Percentiles rank a stretch among this genome's conserved stretches.
Conservation (phyloP, 306 rosid species). For the Castanea mollissima region DNA sequence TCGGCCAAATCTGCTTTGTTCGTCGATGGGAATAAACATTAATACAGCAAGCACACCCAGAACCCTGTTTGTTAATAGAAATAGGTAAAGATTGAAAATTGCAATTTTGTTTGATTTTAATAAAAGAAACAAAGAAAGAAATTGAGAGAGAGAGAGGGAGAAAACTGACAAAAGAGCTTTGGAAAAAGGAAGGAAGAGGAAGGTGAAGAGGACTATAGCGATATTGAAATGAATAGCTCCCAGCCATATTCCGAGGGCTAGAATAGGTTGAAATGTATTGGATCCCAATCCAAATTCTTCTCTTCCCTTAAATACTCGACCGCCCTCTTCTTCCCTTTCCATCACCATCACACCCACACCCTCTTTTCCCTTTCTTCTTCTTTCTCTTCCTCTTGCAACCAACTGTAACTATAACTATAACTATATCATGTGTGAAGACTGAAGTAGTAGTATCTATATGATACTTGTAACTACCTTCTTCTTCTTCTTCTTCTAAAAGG, state of each 20-base stretch:
- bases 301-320: slow-evolving; percentile 34
- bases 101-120: too few relatives aligned
- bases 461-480: too few relatives aligned
- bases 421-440: too few relatives aligned
- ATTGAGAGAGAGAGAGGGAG: neutral
- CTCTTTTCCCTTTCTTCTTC: neutral
- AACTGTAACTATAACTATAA: neutral
- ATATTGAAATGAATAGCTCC: slow-evolving; percentile 69
- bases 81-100: neutral
- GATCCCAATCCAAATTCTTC: slow-evolving; percentile 33
- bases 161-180: slow-evolving; percentile 55
- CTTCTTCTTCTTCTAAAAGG: too few relatives aligned
- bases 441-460: too few relatives aligned
- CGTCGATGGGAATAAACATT: slow-evolving; percentile 57
- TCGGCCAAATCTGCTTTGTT: slow-evolving; percentile 55
- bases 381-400: neutral
- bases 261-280: slow-evolving; percentile 18
- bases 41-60: slow-evolving; percentile 52
- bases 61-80: slow-evolving; percentile 48
- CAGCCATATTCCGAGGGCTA: slow-evolving; percentile 61
- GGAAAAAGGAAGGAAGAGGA: slow-evolving; percentile 58
- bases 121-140: neutral
- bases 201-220: slow-evolving; percentile 43
- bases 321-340: neutral
- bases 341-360: neutral